These are phyloP conservation scores for Amoebophrya sp. DNA, from an alignment of 169 alveolate genomes.

Conservation along the genomic window DNA sequence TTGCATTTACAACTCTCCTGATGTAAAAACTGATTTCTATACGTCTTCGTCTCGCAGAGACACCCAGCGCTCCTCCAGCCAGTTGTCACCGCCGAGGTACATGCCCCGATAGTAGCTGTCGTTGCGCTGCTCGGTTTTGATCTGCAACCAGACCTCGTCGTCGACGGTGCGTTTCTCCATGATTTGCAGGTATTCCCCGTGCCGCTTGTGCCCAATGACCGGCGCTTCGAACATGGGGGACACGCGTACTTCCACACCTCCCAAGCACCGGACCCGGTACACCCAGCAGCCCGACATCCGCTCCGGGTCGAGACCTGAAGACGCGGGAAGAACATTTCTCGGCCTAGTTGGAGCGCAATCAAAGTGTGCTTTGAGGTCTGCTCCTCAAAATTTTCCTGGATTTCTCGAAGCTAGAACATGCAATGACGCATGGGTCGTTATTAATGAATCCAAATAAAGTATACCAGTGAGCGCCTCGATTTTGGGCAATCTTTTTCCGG, in stretches of 20 bases:
- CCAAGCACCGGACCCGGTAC: neutral
- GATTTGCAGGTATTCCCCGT: neutral
- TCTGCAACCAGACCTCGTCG: neutral
- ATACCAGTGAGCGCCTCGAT: neutral
- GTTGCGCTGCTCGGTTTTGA: neutral
- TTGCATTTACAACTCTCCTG: too few species aligned
- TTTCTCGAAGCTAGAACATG: too few species aligned
- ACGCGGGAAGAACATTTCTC: too few species aligned
- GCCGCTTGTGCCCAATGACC: neutral
- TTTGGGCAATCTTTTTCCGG: neutral
- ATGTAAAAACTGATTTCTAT: too few species aligned
- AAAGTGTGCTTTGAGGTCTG: too few species aligned
- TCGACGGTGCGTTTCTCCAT: neutral
- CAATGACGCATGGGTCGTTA: neutral
- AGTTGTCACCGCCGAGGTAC: neutral
- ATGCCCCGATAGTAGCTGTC: neutral
- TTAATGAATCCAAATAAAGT: neutral
- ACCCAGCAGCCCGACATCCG: neutral
- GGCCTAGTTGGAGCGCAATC: too few species aligned
- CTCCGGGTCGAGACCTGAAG: neutral
- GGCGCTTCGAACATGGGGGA: neutral
- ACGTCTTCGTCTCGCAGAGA: neutral
- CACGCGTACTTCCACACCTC: neutral
- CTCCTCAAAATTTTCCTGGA: too few species aligned
- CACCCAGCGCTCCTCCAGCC: constrained; percentile 9